phyloP scores from a whole-genome alignment of 2,329 filamentous ascomycete genomes.

The Furcasterigmium sp. region DNA sequence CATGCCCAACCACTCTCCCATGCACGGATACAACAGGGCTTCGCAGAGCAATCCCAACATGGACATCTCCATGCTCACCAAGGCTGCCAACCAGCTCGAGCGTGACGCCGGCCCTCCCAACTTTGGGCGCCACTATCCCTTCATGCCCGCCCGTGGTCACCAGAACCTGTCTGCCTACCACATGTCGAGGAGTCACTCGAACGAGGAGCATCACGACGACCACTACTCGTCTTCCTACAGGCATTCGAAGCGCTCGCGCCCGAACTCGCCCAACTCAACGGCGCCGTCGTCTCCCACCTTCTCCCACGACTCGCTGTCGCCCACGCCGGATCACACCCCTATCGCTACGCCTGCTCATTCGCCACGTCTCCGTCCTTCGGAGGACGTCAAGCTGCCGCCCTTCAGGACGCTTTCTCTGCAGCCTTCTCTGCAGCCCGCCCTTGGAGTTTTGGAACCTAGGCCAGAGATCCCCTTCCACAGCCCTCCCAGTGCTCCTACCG shows the following conservation, averaged over 20 bases:
- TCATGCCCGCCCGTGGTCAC: slow-evolving; percentile 49
- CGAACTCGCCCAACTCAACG: slow-evolving; percentile 91
- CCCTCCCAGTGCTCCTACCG: slow-evolving; percentile 42
- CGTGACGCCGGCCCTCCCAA: slow-evolving; percentile 45
- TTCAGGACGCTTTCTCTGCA: slow-evolving; percentile 61
- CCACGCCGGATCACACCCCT: slow-evolving; percentile 97
- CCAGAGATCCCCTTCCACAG: slow-evolving; percentile 36
- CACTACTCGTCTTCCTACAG: slow-evolving; percentile 65
- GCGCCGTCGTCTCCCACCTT: slow-evolving; percentile 95
- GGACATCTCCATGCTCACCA: slow-evolving; percentile 57
- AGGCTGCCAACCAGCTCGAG: slow-evolving; percentile 57
- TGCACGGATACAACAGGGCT: slow-evolving; percentile 44
- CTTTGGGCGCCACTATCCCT: slow-evolving; percentile 46
- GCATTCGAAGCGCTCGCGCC: slow-evolving; percentile 80
- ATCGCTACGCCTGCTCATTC: slow-evolving; percentile 94
- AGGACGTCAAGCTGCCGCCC: slow-evolving; percentile 73
- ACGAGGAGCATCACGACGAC: slow-evolving; percentile 72
- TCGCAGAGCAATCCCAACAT: slow-evolving; percentile 30
- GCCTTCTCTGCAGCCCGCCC: slow-evolving; percentile 48
- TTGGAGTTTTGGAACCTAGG: slow-evolving; percentile 55
- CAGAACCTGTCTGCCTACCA: slow-evolving; percentile 82
- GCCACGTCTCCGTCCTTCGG: slow-evolving; percentile 78
- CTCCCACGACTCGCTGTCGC: slow-evolving; percentile 91
- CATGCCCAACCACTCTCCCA: slow-evolving; percentile 34
- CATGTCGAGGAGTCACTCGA: slow-evolving; percentile 85